Conservation (phyloP, 495 filamentous ascomycete species). For the Neurospora hispaniola region DNA sequence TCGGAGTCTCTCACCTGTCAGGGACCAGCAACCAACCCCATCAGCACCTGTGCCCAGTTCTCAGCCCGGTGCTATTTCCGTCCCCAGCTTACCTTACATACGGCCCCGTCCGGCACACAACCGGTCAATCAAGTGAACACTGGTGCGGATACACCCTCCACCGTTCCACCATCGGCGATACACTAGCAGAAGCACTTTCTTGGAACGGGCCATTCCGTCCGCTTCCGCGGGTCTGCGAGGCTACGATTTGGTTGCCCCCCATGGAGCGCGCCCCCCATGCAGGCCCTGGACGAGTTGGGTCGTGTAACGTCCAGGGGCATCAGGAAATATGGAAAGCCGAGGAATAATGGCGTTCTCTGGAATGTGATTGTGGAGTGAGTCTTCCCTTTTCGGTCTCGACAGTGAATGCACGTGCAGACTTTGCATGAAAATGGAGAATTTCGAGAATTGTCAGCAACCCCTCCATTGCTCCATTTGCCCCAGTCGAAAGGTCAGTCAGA, state of each 20-base stretch:
- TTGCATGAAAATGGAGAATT: not conserved
- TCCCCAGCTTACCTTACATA: not conserved
- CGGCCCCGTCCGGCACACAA: not conserved
- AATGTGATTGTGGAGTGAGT: not conserved
- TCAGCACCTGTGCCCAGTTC: not conserved
- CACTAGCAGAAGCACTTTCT: not conserved
- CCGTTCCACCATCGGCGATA: not conserved
- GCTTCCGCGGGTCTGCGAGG: not conserved
- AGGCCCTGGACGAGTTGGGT: not conserved
- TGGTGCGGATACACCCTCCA: not conserved
- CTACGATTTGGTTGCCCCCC: not conserved
- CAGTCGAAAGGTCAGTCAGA: not conserved
- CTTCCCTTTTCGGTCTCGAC: not conserved
- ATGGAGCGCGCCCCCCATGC: not conserved
- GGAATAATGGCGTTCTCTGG: not conserved
- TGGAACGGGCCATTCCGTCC: not conserved
- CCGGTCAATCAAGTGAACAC: not conserved
- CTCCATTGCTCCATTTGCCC: not conserved
- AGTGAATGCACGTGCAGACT: not conserved
- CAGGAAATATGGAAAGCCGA: not conserved
- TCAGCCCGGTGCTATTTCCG: not conserved
- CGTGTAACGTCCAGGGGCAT: not conserved
- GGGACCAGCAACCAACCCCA: not conserved
- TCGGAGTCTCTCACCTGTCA: not conserved
- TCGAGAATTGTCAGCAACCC: not conserved